Evolutionary conservation across 306 rosid species (phyloP), one percentile per base, ranked within the genome.

Genomic region (Cucurbita ficifolia): DNA sequence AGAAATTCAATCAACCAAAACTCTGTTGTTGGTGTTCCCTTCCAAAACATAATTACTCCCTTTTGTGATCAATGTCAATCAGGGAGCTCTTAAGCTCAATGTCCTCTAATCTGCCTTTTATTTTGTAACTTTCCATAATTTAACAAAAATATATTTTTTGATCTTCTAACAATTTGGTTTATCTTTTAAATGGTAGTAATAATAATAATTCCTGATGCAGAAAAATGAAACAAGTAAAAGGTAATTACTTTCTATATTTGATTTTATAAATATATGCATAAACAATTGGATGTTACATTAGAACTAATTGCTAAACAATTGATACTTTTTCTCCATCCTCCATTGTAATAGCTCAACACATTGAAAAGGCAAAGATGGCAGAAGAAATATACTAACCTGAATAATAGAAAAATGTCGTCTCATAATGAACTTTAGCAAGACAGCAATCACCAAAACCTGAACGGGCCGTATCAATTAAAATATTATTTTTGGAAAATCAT

Each of bases 401-500:
- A 95, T 95, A 17, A 89, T 52, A 42, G 99, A 95, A 84, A 95
- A 95, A 19, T 83, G 86, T 29, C 99, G 97, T 79, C 83, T 88
- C 99, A 95, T 95, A 79, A 95, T 88, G n/a, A 89, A 73, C 87
- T 89, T 95, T 49, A 95, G 81, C 79, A 95, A 84, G 79, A 91
- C 87, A 72, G 99, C 99, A 84, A 95, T 95, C 74, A 95, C 99
- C 88, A 95, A 91, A 82, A 95, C 99, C 99, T 95, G 87, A 79
- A 85, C 62, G 57, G 48, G 75, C 79, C 75, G 33, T 70, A 21
- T 59, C 33, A 85, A 48, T 40, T 71, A 61, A 75, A 61, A 72
- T 56, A 84, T 69, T 71, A 73, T 51, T 18, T 35, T 40, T 43
- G 75, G n/a, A 60, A 68, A 59, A 59, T 38, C 35, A 40, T 35